Evolutionary conservation across 2,329 filamentous ascomycete genomes (phyloP), one percentile per base, ranked within the genome.

Genomic region (Exophiala lecanii-corni): DNA sequence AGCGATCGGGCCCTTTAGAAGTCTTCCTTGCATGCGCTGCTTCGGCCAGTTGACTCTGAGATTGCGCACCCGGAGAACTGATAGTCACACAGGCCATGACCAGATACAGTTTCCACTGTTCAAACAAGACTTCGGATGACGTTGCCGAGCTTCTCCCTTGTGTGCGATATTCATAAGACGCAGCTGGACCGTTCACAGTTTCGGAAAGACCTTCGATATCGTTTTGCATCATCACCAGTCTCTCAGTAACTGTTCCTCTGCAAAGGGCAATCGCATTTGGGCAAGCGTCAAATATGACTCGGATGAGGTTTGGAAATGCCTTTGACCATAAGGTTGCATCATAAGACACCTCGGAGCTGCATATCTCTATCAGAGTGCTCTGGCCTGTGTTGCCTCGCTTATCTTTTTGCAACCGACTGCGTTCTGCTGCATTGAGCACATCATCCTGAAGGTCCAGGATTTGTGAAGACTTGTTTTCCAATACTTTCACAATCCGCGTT

Each of bases 281-380:
- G 57, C 91, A 98, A 46, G 84, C 84, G 54, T 96, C 87, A 58
- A 88, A 94, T 45, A 89, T 88, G 54, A 94, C 84, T 9, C 88
- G 81, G 43, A 98, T 86, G 21, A 98, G 75, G 58, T 96, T 97
- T 3, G 92, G 94, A 58, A 98, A 98, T 13, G 97, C 84, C 60
- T 97, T 98, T 68, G 92, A 94, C 92, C 92, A 98, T 9, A 98
- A 69, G 0, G 89, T 94, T 2, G 88, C 84, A 61, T 98, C 92
- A 58, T 97, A 96, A 1, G 89, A 88, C 18, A 92, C 81, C 55
- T 97, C 92, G 65, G 92, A 97, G 55, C 88, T 91, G 65, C 92
- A 97, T 17, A 98, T 77, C 61, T 97, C 91, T 23, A 97, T 85
- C 13, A 98, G 70, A 2, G 88, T 91, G 50, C 87, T 89, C 56